Percentiles rank a stretch among this genome's conserved stretches.
Evolutionary conservation across 164 flowering plant genomes (phyloP).

Genomic region (Aristolochia contorta): DNA sequence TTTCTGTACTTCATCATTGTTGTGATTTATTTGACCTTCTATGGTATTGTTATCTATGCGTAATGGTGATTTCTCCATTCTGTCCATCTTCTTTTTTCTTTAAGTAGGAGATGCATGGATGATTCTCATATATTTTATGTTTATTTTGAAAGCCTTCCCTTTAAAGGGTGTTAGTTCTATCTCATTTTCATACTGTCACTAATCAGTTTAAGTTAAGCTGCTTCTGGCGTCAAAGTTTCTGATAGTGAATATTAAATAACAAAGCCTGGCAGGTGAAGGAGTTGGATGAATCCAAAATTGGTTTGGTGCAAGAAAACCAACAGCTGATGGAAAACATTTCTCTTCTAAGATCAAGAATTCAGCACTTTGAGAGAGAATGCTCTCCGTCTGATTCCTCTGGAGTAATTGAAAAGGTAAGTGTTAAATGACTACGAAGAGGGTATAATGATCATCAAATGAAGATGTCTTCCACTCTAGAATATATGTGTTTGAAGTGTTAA

Average conservation of each 20-base stretch:
- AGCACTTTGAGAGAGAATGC: constrained; percentile 30
- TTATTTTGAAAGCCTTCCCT: too few relatives aligned
- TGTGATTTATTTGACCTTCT: too few relatives aligned
- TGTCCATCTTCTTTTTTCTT: not conserved
- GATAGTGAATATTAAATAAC: constrained; percentile 56
- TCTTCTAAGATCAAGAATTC: constrained; percentile 35
- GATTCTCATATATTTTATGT: not conserved
- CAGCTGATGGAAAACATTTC: constrained; percentile 35
- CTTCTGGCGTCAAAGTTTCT: constrained; percentile 10
- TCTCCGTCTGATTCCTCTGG: constrained; percentile 20
- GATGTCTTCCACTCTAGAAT: not conserved
- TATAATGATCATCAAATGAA: not conserved
- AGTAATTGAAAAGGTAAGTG: constrained; percentile 8
- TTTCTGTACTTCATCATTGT: too few relatives aligned
- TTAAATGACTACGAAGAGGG: not conserved
- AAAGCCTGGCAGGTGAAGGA: constrained; percentile 82
- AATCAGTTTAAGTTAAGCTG: not conserved
- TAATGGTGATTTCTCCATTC: not conserved
- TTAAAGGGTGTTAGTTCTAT: not conserved
- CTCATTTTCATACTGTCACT: not conserved
- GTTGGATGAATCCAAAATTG: constrained; percentile 54
- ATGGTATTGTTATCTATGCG: too few relatives aligned
- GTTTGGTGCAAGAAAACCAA: constrained; percentile 45
- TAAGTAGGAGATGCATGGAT: not conserved
- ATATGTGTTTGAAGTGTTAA: too few relatives aligned